Evolutionary conservation across 805 yeast species (phyloP).

Genomic region (Sugiyamaella boreocaroliniensis): DNA sequence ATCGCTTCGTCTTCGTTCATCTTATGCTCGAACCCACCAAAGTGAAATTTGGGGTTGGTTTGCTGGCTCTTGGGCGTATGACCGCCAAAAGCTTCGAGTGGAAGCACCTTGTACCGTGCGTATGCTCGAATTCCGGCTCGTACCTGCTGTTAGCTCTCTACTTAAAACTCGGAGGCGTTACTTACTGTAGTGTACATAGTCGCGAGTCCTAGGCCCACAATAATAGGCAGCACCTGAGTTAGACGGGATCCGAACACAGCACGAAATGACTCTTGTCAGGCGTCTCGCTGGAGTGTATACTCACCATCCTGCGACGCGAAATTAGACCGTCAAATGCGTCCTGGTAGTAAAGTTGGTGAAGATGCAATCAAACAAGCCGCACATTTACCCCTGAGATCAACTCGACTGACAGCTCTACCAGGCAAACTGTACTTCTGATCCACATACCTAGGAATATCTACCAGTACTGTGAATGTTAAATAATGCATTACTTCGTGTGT

Average conservation of each 20-base stretch:
- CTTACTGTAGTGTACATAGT: constrained; percentile 24
- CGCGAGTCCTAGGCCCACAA: constrained; percentile 26
- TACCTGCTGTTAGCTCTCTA: constrained; percentile 5
- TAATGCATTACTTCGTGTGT: not conserved
- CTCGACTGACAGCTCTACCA: too few species aligned
- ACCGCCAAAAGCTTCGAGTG: constrained; percentile 26
- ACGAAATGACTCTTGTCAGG: too few species aligned
- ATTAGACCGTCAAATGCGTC: too few species aligned
- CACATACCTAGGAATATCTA: too few species aligned
- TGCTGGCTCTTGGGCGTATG: not conserved
- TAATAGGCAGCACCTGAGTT: constrained; percentile 23
- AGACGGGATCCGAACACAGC: not conserved
- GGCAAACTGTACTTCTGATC: too few species aligned
- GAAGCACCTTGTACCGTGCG: constrained; percentile 24
- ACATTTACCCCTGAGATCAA: too few species aligned
- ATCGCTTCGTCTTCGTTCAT: constrained; percentile 51
- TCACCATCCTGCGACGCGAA: not conserved
- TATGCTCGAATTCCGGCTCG: constrained; percentile 31
- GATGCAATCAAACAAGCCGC: not conserved
- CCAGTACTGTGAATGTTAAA: too few species aligned
- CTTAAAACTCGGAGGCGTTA: not conserved
- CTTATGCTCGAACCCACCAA: constrained; percentile 32
- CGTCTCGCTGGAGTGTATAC: not conserved
- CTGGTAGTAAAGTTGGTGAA: not conserved
- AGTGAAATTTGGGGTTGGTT: constrained; percentile 18